Percentiles rank a stretch among this genome's conserved stretches.
Conservation (phyloP, 2,329 filamentous ascomycete genomes). For the Arthrobotrys entomopaga region DNA sequence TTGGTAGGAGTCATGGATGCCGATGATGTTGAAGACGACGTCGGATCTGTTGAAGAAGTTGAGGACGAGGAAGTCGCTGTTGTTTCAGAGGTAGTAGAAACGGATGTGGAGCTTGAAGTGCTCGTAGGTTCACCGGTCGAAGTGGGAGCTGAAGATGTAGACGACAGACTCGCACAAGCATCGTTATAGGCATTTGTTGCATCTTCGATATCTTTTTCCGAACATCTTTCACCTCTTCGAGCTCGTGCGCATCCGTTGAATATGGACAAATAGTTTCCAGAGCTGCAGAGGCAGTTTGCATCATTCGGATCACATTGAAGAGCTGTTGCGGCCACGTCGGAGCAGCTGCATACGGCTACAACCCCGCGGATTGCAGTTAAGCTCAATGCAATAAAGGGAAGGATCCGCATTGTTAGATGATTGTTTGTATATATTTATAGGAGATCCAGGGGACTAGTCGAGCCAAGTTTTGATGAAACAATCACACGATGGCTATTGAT, state of each 20-base stretch:
- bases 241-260: slow-evolving; percentile 29
- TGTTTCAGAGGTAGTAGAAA: slow-evolving; percentile 1
- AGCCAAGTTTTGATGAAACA: neutral
- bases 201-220: slow-evolving; percentile 31
- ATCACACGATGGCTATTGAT: slow-evolving; percentile 19
- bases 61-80: slow-evolving; percentile 8
- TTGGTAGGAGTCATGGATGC: slow-evolving; percentile 23
- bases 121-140: slow-evolving; percentile 36
- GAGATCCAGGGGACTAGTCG: neutral
- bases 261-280: slow-evolving; percentile 19
- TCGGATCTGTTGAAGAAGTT: slow-evolving; percentile 4
- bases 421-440: slow-evolving; percentile 22
- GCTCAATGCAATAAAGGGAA: slow-evolving; percentile 30
- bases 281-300: slow-evolving; percentile 30
- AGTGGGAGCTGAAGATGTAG: slow-evolving; percentile 24
- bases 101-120: slow-evolving; percentile 23
- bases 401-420: slow-evolving; percentile 46
- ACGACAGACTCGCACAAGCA: slow-evolving; percentile 5
- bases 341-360: slow-evolving; percentile 39
- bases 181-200: slow-evolving; percentile 18
- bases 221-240: slow-evolving; percentile 38
- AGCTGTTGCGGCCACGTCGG: slow-evolving; percentile 21
- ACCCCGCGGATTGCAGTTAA: slow-evolving; percentile 28
- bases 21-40: slow-evolving; percentile 5
- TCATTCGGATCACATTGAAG: slow-evolving; percentile 31